These are phyloP conservation scores for Fusarium liriodendri DNA, from an alignment of 2,329 filamentous ascomycete genomes.

Conservation along the genomic window DNA sequence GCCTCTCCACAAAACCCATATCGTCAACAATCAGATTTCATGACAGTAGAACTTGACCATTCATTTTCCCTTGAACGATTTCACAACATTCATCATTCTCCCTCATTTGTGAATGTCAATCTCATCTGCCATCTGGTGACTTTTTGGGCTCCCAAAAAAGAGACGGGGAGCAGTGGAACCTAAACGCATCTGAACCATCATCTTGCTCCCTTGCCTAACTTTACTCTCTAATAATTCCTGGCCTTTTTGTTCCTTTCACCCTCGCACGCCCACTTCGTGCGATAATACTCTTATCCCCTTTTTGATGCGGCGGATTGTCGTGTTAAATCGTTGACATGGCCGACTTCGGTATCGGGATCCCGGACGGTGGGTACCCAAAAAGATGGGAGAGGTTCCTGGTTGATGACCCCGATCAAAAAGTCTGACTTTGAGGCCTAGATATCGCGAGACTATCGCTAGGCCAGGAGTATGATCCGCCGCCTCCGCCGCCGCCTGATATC, in stretches of 20 bases:
- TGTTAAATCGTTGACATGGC: slow-evolving; percentile 43
- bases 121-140: not conserved
- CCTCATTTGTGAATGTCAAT: not conserved
- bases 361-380: slow-evolving; percentile 49
- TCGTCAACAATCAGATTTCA: slow-evolving; percentile 9
- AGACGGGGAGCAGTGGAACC: slow-evolving; percentile 22
- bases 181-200: slow-evolving; percentile 9
- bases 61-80: not conserved
- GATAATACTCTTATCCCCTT: slow-evolving; percentile 3
- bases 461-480: slow-evolving; percentile 45
- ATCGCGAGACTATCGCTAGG: slow-evolving; percentile 56
- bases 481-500: slow-evolving; percentile 53
- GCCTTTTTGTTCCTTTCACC: not conserved
- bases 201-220: slow-evolving; percentile 25
- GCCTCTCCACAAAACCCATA: slow-evolving; percentile 32
- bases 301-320: slow-evolving; percentile 31
- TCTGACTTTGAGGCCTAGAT: slow-evolving; percentile 49
- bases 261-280: not conserved
- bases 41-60: not conserved
- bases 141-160: slow-evolving; percentile 6
- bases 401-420: slow-evolving; percentile 17
- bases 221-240: slow-evolving; percentile 16
- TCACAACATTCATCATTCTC: not conserved
- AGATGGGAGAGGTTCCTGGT: not conserved
- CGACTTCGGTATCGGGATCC: slow-evolving; percentile 49